Evolutionary conservation across 2,329 filamentous ascomycete species (phyloP), one percentile per base, ranked within the genome.

Genomic region (Microdochium bolleyi): DNA sequence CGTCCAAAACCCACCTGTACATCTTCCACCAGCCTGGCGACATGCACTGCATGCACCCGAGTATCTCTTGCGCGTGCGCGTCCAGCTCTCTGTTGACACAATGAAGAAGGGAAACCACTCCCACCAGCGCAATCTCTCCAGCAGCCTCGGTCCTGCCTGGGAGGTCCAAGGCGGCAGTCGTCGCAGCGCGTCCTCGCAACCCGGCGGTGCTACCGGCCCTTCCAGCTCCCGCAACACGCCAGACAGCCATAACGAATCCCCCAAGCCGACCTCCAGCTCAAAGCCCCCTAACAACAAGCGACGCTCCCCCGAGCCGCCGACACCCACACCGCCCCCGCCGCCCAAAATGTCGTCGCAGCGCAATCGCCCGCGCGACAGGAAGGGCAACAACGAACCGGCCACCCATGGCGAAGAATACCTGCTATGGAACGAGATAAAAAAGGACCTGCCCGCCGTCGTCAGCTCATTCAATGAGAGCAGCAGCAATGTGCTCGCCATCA

Each of bases 391-490:
- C 51, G 69, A 67, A 51, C 57, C 61, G 8, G 56, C 67, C 38
- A 66, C 65, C 54, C 69, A 72, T 54, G 72, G 72, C 38, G 73
- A 75, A 54, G 73, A 75, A 53, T 61, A 71, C 8, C 60, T 63
- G 44, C 58, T 73, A 11, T 75, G 73, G 73, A 65, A 69, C 50
- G 66, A 64, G 27, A 60, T 68, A 56, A 70, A 71, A 55, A 69
- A 70, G 3, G 68, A 71, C 51, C 54, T 73, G 16, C 63, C 63
- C 14, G 55, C 52, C 30, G 60, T 70, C 25, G 53, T 72, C 7
- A 66, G 71, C 1, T 57, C 62, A 14, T 62, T 73, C 52, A 75
- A 75, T 53, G 65, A 62, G 27, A 72, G 70, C 56, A 74, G 67
- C 54, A 63, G 67, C 52, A 67, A 68, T 49, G 58, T 69, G n/a